Percentiles rank a stretch among this genome's conserved stretches.
These are phyloP conservation scores for Hypoxylon crocopeplum DNA, from an alignment of 495 filamentous ascomycete genomes.

Conservation along the genomic window DNA sequence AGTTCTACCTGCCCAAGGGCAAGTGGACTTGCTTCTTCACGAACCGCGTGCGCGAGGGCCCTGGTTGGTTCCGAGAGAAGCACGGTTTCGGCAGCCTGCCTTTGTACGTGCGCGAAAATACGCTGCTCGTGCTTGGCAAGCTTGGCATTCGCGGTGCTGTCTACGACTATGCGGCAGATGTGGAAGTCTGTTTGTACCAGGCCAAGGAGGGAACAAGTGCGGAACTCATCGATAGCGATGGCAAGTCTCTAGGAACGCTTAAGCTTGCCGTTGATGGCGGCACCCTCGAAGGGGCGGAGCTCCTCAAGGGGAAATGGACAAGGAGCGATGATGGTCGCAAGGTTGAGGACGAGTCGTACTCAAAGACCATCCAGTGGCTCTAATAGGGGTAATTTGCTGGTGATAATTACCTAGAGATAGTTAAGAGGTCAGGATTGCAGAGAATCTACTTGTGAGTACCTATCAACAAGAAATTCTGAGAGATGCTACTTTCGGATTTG, in stretches of 20 bases:
- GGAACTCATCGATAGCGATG: conserved; percentile 47
- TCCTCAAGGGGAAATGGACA: conserved; percentile 29
- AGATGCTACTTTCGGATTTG: conserved; percentile 4
- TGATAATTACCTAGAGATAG: too few relatives aligned
- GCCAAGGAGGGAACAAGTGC: conserved; percentile 42
- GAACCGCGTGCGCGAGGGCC: conserved; percentile 50
- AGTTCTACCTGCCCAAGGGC: conserved; percentile 68
- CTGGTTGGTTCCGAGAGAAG: conserved; percentile 56
- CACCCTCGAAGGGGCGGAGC: conserved; percentile 12
- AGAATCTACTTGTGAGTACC: too few relatives aligned
- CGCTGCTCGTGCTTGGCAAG: conserved; percentile 54
- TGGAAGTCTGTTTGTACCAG: conserved; percentile 52
- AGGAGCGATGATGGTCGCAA: conserved; percentile 23
- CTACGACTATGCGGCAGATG: conserved; percentile 56
- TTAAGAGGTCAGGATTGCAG: too few relatives aligned
- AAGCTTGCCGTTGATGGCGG: conserved; percentile 20
- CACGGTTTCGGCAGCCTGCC: conserved; percentile 56
- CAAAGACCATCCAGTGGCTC: conserved; percentile 19
- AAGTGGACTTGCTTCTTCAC: conserved; percentile 64
- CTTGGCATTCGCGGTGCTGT: conserved; percentile 52
- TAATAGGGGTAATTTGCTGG: conserved; percentile 6
- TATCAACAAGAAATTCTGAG: too few relatives aligned
- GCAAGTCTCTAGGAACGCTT: conserved; percentile 41
- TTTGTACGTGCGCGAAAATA: conserved; percentile 57
- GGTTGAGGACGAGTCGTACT: conserved; percentile 21